Evolutionary conservation across 176 grass and related monocot genomes (phyloP), one percentile per base, ranked within the genome.

Genomic region (Zoysia pacifica): DNA sequence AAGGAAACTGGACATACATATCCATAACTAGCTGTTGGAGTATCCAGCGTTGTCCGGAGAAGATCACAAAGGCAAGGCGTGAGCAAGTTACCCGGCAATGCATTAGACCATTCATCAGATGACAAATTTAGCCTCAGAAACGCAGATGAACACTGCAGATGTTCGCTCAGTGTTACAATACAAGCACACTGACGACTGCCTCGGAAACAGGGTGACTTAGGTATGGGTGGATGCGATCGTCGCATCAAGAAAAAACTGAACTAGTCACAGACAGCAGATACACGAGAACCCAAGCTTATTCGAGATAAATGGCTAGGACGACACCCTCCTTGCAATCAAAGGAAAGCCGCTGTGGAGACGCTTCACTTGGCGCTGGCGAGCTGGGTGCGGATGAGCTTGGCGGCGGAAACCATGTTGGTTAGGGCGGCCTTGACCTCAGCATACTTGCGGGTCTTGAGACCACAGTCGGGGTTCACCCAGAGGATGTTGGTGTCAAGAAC

Each of bases 401-500:
- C 82, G 0, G 91, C 94, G 0, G 67, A 68, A 37, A 97, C 94
- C 94, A 97, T 87, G 86, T 93, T 91, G 80, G 89, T 90, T 4
- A 97, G 89, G n/a, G 91, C 94, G 0, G 94, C 89, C 52, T 97
- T 97, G 65, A 93, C 94, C 84, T 97, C 94, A 0, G 71, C 14
- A 11, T 97, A 97, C 80, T 97, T 97, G 63, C 94, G 94, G 56
- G 94, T 97, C 89, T 97, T 97, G 75, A 97, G 91, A 38, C 94
- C 94, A 2, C 94, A 97, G 86, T 97, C 94, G 0, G 94, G 94
- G 82, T 97, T 97, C 51, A 97, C 94, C 94, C 94, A 97, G 9
- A 97, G 88, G 67, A 97, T 93, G 84, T 97, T 93, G 9, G 91
- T 97, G 81, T 97, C 89, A 2, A 97, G 94, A 6, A 97, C 94